These are phyloP conservation scores for Emergomyces pasteurianus DNA, from an alignment of 2,329 filamentous ascomycete species.

Conservation along the genomic window DNA sequence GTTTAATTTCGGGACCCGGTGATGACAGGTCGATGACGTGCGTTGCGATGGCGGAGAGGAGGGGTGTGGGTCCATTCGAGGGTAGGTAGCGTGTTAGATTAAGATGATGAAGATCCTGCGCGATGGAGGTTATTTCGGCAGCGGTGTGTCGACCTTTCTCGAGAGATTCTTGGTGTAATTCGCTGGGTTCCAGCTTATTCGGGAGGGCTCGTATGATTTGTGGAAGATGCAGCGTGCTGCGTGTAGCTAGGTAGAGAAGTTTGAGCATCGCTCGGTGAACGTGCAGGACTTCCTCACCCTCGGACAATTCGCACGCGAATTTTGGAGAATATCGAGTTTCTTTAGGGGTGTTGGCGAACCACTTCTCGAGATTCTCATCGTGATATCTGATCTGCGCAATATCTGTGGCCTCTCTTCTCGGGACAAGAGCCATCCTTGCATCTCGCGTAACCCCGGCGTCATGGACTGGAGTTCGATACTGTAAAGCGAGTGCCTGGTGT, in stretches of 20 bases:
- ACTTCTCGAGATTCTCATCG: constrained; percentile 65
- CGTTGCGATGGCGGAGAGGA: constrained; percentile 86
- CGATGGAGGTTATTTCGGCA: constrained; percentile 73
- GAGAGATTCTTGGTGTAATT: constrained; percentile 71
- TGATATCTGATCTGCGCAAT: constrained; percentile 66
- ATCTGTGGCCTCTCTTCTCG: constrained; percentile 77
- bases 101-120: constrained; percentile 59
- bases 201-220: constrained; percentile 72
- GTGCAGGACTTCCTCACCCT: constrained; percentile 39
- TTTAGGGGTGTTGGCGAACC: constrained; percentile 59
- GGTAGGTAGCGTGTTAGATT: constrained; percentile 70
- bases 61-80: constrained; percentile 79
- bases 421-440: constrained; percentile 76
- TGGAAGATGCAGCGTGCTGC: constrained; percentile 81
- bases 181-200: constrained; percentile 42
- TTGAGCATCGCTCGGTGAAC: constrained; percentile 74
- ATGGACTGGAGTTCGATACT: constrained; percentile 82
- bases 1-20: constrained; percentile 56
- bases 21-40: constrained; percentile 88
- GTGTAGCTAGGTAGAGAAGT: constrained; percentile 85
- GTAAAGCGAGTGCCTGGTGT: constrained; percentile 74
- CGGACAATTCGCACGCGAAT: constrained; percentile 44
- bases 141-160: constrained; percentile 74
- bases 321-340: constrained; percentile 58
- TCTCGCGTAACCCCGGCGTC: constrained; percentile 60